These are phyloP conservation scores for Zymoseptoria passerinii DNA, from an alignment of 2,329 filamentous ascomycete genomes.

Conservation along the genomic window DNA sequence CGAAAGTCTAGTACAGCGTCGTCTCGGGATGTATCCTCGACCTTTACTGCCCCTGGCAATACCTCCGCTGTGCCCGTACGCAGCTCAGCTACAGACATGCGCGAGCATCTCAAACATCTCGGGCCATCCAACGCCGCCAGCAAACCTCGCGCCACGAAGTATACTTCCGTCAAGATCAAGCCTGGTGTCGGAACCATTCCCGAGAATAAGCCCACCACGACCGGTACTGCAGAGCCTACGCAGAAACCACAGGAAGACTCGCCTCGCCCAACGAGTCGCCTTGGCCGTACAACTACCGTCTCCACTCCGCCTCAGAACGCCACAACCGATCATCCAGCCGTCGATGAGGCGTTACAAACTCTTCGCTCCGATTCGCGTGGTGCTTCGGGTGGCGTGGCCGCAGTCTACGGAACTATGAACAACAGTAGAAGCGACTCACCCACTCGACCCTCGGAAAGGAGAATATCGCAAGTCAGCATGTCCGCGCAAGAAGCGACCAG, in stretches of 20 bases:
- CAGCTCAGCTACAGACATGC: conserved; percentile 47
- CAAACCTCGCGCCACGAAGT: conserved; percentile 52
- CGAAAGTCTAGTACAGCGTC: conserved; percentile 39
- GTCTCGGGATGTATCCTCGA: conserved; percentile 1
- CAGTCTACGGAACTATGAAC: conserved; percentile 40
- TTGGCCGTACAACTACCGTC: not conserved
- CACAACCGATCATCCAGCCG: conserved; percentile 2
- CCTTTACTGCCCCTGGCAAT: conserved; percentile 16
- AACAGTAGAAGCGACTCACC: not conserved
- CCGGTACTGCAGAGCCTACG: conserved; percentile 3
- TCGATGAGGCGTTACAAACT: conserved; percentile 9
- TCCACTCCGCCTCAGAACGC: not conserved
- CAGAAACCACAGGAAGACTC: not conserved
- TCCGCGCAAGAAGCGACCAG: conserved; percentile 19
- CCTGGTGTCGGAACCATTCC: conserved; percentile 42
- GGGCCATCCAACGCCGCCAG: conserved; percentile 57
- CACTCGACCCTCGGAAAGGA: not conserved
- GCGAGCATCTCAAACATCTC: conserved; percentile 54
- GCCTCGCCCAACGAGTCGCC: not conserved
- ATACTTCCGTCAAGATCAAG: conserved; percentile 58
- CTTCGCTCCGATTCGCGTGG: conserved; percentile 30
- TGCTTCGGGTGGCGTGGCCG: conserved; percentile 58
- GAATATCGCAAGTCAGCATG: conserved; percentile 12
- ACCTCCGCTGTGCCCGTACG: conserved; percentile 31
- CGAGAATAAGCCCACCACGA: conserved; percentile 28